Evolutionary conservation across 495 filamentous ascomycete species (phyloP), one percentile per base, ranked within the genome.

Genomic region (Sabuloglossum arenarium): DNA sequence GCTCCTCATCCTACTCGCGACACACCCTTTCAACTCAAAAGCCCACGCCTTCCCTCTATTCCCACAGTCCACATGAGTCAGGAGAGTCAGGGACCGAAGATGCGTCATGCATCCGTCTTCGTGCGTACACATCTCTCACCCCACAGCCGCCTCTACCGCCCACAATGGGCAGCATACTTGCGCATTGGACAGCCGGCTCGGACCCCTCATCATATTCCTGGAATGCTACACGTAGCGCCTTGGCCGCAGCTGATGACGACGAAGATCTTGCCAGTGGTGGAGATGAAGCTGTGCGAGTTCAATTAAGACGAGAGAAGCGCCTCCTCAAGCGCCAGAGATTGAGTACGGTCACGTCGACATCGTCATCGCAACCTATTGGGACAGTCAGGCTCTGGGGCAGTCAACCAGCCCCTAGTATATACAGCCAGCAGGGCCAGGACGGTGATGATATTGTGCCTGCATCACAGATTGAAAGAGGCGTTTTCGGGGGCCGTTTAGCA

Each of bases 181-280:
- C 56, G 10, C 56, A 58, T 24, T 58, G 56, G 56, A 58, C 55
- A 25, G 23, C 12, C 5, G 56, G 54, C 49, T 29, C 24, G 3
- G 56, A 58, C 23, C 56, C 56, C 14, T 21, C 28, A 21, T 32
- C 10, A 12, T 58, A 55, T 28, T 34, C 30, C 21, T 58, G 56
- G 56, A 46, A 53, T 28, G 37, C 42, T 30, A 50, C 55, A 4
- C 24, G 39, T 24, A 9, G 4, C 6, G 55, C 39, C 16, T 24
- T 47, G 11, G 37, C 31, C 21, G 16, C 42, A 9, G 16, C 54
- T 23, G 55, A 45, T 16, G 28, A 25, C 25, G 12, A 57, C 30
- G 23, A 14, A 57, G 55, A 12, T 1, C 11, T 9, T 23, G 24
- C 55, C 21, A 50, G 55, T 23, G 39, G 21, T 25, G 24, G 30